Percentiles rank a stretch among this genome's conserved stretches.
These are phyloP conservation scores for Pyricularia sp. DNA, from an alignment of 2,329 filamentous ascomycete species.

Conservation along the genomic window DNA sequence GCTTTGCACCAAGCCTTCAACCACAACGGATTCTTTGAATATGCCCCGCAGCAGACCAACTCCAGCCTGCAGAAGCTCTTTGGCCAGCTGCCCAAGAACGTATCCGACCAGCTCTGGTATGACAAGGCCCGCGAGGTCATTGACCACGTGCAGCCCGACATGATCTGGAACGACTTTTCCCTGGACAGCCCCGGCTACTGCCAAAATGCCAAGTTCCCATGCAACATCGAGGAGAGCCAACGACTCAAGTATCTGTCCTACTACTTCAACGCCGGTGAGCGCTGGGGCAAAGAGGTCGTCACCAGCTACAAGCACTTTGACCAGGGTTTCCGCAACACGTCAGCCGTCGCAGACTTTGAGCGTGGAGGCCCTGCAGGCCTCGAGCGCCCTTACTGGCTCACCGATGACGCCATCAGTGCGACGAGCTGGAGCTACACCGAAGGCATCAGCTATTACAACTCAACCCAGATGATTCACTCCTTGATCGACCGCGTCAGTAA, in stretches of 20 bases:
- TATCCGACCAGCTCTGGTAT: slow-evolving; percentile 1
- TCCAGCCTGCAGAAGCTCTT: slow-evolving; percentile 1
- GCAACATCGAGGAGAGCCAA: not conserved
- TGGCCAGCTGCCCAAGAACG: slow-evolving; percentile 2
- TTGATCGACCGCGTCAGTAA: slow-evolving; percentile 40
- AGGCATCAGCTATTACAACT: slow-evolving; percentile 1
- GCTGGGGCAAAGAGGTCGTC: slow-evolving; percentile 1
- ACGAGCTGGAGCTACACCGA: slow-evolving; percentile 4
- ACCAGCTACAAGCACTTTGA: slow-evolving; percentile 4
- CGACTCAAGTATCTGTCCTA: slow-evolving; percentile 1
- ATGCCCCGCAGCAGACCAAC: not conserved
- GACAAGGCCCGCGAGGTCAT: slow-evolving; percentile 1
- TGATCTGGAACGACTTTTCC: slow-evolving; percentile 2
- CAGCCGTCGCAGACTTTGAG: slow-evolving; percentile 2
- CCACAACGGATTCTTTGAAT: slow-evolving; percentile 1
- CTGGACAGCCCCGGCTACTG: slow-evolving; percentile 1
- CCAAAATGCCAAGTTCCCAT: not conserved
- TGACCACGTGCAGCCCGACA: slow-evolving; percentile 1
- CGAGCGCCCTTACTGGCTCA: slow-evolving; percentile 3
- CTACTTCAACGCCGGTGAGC: slow-evolving; percentile 1
- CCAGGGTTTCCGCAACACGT: not conserved
- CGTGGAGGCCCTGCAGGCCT: slow-evolving; percentile 1
- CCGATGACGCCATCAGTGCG: slow-evolving; percentile 2
- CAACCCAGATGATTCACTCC: slow-evolving; percentile 2
- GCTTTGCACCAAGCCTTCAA: slow-evolving; percentile 3